These are phyloP conservation scores for Leishmania braziliensis DNA, from an alignment of 208 protist species.

Conservation along the genomic window DNA sequence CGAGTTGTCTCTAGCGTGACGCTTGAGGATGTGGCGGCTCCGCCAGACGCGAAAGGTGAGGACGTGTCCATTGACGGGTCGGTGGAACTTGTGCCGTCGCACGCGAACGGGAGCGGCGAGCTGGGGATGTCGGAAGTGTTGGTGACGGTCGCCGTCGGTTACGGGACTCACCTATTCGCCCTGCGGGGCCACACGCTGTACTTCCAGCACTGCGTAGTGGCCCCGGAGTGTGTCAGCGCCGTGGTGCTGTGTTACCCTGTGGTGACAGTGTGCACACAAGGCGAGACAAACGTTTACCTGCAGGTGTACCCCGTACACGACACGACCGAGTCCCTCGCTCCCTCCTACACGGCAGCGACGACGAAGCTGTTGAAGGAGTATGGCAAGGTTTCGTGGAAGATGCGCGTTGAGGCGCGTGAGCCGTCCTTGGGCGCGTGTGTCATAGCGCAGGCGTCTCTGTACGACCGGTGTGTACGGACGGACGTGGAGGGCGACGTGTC, in stretches of 20 bases:
- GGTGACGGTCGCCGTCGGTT: slow-evolving; percentile 21
- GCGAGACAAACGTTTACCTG: slow-evolving; percentile 33
- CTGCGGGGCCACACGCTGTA: slow-evolving; percentile 28
- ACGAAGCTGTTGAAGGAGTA: slow-evolving; percentile 30
- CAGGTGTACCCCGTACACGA: slow-evolving; percentile 34
- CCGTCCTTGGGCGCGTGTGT: slow-evolving; percentile 23
- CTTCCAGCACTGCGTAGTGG: slow-evolving; percentile 34
- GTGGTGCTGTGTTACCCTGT: slow-evolving; percentile 29
- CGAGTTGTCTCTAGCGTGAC: slow-evolving; percentile 26
- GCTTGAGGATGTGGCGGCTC: slow-evolving; percentile 13
- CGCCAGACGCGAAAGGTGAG: slow-evolving; percentile 4
- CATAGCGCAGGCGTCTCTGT: slow-evolving; percentile 24
- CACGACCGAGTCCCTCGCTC: slow-evolving; percentile 28
- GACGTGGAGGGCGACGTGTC: slow-evolving; percentile 50
- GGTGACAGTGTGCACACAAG: slow-evolving; percentile 27
- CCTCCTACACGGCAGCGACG: slow-evolving; percentile 17
- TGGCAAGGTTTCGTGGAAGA: slow-evolving; percentile 37
- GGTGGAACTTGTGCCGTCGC: slow-evolving; percentile 25
- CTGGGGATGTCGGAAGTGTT: slow-evolving; percentile 26
- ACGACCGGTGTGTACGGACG: slow-evolving; percentile 37
- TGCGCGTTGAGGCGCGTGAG: slow-evolving; percentile 29
- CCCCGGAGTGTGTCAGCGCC: slow-evolving; percentile 15
- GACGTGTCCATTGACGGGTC: slow-evolving; percentile 19
- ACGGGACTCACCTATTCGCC: slow-evolving; percentile 24
- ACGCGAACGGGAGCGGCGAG: slow-evolving; percentile 13